Evolutionary conservation across 2,329 filamentous ascomycete genomes (phyloP).

Genomic region (Talaromyces sp.): DNA sequence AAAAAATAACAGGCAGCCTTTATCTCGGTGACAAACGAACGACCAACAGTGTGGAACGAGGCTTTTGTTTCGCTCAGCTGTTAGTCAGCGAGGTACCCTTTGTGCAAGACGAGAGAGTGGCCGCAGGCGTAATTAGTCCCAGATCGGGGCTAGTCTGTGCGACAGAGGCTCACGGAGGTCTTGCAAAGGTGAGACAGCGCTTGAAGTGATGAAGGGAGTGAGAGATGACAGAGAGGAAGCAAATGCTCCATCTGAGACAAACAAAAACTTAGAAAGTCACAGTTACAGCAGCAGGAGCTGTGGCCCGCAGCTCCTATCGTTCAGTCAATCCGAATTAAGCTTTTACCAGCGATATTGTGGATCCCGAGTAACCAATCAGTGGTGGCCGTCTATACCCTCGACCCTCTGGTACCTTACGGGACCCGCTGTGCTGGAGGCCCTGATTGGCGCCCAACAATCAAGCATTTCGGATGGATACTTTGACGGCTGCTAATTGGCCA

Average conservation of each 20-base stretch:
- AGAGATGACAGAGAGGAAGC: neutral
- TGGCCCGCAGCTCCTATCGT: neutral
- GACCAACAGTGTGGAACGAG: neutral
- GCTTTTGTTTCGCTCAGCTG: neutral
- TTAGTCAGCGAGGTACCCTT: neutral
- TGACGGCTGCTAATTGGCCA: neutral
- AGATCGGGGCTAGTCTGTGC: neutral
- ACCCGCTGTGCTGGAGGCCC: neutral
- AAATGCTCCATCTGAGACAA: neutral
- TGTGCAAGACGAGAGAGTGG: neutral
- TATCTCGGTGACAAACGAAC: neutral
- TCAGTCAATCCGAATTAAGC: neutral
- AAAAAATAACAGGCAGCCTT: too few species aligned
- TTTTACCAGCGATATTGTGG: neutral
- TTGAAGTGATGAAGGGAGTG: neutral
- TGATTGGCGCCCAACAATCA: neutral
- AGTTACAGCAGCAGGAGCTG: neutral
- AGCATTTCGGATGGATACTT: neutral
- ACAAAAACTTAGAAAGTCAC: neutral
- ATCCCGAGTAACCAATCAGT: neutral
- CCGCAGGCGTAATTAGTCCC: neutral
- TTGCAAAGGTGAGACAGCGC: neutral
- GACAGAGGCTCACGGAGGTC: neutral
- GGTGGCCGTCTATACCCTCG: neutral
- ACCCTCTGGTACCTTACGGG: neutral